These are phyloP conservation scores for Pseudopyricularia cyperi DNA, from an alignment of 2,329 filamentous ascomycete genomes.

Conservation along the genomic window DNA sequence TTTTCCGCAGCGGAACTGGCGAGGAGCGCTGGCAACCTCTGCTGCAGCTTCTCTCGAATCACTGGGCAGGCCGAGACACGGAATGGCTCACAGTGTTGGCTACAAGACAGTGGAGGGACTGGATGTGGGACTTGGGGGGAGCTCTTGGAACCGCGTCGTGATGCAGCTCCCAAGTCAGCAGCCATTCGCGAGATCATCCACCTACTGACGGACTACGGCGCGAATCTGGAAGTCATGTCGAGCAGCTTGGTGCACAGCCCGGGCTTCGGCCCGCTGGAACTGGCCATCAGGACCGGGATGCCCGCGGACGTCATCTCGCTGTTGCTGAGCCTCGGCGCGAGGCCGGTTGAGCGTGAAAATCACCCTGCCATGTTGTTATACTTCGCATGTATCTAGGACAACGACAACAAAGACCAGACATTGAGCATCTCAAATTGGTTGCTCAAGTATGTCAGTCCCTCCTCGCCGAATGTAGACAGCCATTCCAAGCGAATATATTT, in stretches of 20 bases:
- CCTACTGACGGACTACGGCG: neutral
- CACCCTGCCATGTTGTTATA: neutral
- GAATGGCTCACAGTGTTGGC: neutral
- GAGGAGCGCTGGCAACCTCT: neutral
- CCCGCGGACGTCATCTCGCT: neutral
- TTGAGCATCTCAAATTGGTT: neutral
- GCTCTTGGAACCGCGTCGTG: neutral
- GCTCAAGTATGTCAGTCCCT: neutral
- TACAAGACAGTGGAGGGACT: too few species aligned
- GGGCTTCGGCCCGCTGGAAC: neutral
- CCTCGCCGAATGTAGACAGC: neutral
- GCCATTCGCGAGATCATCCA: neutral
- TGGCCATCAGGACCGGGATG: neutral
- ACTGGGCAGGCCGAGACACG: neutral
- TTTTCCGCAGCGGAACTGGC: neutral
- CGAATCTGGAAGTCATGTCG: neutral
- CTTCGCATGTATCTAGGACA: neutral
- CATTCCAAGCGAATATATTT: neutral
- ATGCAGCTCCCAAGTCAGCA: neutral
- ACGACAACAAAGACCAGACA: neutral
- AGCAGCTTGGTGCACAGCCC: neutral
- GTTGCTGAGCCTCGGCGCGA: neutral
- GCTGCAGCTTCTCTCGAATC: neutral
- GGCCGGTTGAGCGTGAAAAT: neutral
- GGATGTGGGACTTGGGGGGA: neutral